Evolutionary conservation across 164 flowering plant species (phyloP).

Genomic region (Aristolochia fimbriata): DNA sequence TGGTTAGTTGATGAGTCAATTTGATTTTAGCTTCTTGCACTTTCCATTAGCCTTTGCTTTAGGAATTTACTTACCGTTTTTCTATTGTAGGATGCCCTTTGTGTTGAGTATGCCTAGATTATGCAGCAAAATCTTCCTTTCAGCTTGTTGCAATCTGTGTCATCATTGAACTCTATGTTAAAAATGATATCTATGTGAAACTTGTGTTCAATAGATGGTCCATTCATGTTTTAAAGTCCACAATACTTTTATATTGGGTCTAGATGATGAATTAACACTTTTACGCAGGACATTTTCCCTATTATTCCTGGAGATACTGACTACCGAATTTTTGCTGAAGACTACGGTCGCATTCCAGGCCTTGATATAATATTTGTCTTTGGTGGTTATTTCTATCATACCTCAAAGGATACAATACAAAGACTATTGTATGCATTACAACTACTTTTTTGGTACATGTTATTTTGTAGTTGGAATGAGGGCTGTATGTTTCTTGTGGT

Average conservation of each 20-base stretch:
- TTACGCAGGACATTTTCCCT: constrained; percentile 82
- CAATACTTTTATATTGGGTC: not conserved
- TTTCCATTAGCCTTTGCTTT: too few relatives aligned
- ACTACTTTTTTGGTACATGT: constrained; percentile 48
- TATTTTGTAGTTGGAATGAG: constrained; percentile 1
- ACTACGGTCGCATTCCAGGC: constrained; percentile 84
- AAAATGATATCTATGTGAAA: too few relatives aligned
- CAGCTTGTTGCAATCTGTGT: not conserved
- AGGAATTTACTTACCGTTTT: too few relatives aligned
- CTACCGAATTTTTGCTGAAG: constrained; percentile 87
- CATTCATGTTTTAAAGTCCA: too few relatives aligned
- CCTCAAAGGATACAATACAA: constrained; percentile 83
- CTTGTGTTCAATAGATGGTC: too few relatives aligned
- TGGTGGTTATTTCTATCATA: constrained; percentile 97
- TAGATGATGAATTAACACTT: constrained; percentile 6
- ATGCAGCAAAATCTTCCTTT: not conserved
- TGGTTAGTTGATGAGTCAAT: too few relatives aligned
- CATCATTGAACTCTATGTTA: too few relatives aligned
- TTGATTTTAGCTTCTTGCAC: too few relatives aligned
- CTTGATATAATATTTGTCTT: constrained; percentile 87
- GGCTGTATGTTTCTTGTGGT: not conserved
- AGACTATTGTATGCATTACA: constrained; percentile 88
- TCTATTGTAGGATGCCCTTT: too few relatives aligned
- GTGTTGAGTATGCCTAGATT: too few relatives aligned
- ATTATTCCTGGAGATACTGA: constrained; percentile 96